phyloP scores from a whole-genome alignment of 2,329 filamentous ascomycete genomes.

The Teratosphaeria nubilosa region DNA sequence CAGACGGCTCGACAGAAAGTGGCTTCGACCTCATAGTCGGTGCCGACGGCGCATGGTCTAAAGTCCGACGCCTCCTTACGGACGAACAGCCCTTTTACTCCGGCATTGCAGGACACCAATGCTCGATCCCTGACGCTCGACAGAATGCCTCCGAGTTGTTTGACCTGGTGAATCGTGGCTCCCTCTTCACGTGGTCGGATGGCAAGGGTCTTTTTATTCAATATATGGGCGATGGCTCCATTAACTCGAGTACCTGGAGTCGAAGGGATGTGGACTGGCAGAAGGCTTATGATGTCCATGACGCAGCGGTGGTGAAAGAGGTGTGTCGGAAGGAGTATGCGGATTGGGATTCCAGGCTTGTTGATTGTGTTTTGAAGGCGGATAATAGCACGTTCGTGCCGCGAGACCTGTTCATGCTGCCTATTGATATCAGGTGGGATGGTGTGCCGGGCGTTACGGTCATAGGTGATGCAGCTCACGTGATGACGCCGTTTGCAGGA shows the following conservation, averaged over 20 bases:
- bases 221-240: slow-evolving; percentile 18
- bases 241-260: slow-evolving; percentile 21
- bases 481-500: slow-evolving; percentile 39
- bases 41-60: slow-evolving; percentile 35
- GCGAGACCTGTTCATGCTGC: slow-evolving; percentile 25
- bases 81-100: slow-evolving; percentile 25
- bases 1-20: slow-evolving; percentile 22
- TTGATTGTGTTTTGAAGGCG: slow-evolving; percentile 17
- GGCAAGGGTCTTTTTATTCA: slow-evolving; percentile 18
- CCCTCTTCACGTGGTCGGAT: slow-evolving; percentile 21
- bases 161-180: slow-evolving; percentile 25
- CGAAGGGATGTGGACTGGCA: slow-evolving; percentile 23
- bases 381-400: slow-evolving; percentile 15
- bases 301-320: slow-evolving; percentile 3
- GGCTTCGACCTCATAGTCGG: slow-evolving; percentile 34
- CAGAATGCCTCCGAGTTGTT: slow-evolving; percentile 20
- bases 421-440: slow-evolving; percentile 32
- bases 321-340: slow-evolving; percentile 4
- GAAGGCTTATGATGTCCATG: slow-evolving; percentile 29
- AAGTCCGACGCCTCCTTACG: slow-evolving; percentile 25
- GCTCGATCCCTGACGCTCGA: slow-evolving; percentile 21
- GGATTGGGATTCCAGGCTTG: slow-evolving; percentile 24
- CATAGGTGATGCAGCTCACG: slow-evolving; percentile 51
- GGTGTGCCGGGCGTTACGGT: slow-evolving; percentile 42
- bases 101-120: slow-evolving; percentile 18